These are phyloP conservation scores for Chlorella vulgaris DNA, from an alignment of 139 green algal species.

Conservation along the genomic window DNA sequence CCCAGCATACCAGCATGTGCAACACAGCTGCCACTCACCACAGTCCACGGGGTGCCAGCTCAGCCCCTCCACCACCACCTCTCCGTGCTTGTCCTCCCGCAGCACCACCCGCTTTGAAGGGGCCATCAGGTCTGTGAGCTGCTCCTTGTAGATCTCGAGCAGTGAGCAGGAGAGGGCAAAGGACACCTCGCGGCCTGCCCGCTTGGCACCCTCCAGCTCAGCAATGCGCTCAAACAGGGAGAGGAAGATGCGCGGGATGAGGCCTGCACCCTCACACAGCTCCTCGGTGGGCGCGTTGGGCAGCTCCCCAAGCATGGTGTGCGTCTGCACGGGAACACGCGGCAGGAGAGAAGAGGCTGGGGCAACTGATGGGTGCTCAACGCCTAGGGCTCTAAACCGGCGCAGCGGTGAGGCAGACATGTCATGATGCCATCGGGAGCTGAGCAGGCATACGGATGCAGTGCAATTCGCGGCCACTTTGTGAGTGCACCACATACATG, in stretches of 20 bases:
- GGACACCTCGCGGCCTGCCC: background rate
- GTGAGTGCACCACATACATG: background rate
- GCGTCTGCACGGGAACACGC: constrained; percentile 36
- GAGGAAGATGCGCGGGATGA: constrained; percentile 85
- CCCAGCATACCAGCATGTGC: too few species aligned
- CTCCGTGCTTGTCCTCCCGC: constrained; percentile 72
- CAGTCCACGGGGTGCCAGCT: constrained; percentile 71
- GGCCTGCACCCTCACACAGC: constrained; percentile 47
- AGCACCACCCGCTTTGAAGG: constrained; percentile 54
- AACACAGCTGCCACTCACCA: too few species aligned
- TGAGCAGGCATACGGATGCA: too few species aligned
- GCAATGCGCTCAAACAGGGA: constrained; percentile 77
- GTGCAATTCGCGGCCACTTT: too few species aligned
- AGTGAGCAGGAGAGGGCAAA: constrained; percentile 41
- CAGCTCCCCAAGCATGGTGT: constrained; percentile 74
- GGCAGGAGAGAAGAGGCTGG: background rate
- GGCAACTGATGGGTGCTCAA: background rate
- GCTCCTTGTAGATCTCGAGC: constrained; percentile 98
- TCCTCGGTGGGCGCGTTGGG: background rate
- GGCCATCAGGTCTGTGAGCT: constrained; percentile 86
- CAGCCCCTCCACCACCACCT: constrained; percentile 87
- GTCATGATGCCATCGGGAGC: background rate
- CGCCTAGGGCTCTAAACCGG: too few species aligned
- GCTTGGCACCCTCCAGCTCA: constrained; percentile 47
- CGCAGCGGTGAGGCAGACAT: too few species aligned